Percentiles rank a stretch among this genome's conserved stretches.
Conservation (phyloP, 495 filamentous ascomycete genomes). For the Rusavskia elegans region DNA sequence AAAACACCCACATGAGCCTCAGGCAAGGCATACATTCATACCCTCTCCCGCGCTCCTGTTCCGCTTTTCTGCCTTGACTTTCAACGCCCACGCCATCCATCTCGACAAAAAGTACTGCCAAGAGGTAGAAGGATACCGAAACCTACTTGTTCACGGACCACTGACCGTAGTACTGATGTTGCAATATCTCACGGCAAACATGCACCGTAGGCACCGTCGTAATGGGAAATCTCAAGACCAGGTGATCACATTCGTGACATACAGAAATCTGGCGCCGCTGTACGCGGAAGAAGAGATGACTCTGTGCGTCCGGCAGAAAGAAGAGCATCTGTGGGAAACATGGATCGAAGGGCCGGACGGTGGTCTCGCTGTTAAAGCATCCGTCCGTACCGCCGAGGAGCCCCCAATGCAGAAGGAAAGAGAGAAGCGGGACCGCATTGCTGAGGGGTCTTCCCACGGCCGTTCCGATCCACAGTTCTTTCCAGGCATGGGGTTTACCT, state of each 20-base stretch:
- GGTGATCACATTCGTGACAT: constrained; percentile 40
- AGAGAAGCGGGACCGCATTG: too few species aligned
- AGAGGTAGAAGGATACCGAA: constrained; percentile 54
- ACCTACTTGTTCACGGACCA: constrained; percentile 74
- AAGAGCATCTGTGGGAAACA: constrained; percentile 32
- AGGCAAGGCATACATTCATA: constrained; percentile 42
- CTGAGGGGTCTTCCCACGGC: too few species aligned
- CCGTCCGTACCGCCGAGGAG: neutral
- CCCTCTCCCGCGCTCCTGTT: constrained; percentile 57
- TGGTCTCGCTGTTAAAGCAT: constrained; percentile 45
- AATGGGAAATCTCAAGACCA: too few species aligned
- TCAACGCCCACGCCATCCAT: constrained; percentile 77
- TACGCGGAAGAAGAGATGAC: constrained; percentile 51
- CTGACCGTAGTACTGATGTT: constrained; percentile 64
- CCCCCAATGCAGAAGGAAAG: too few species aligned
- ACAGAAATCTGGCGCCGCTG: constrained; percentile 69
- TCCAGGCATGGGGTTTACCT: too few species aligned
- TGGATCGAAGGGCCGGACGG: constrained; percentile 50
- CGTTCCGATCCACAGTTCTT: too few species aligned
- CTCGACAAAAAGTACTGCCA: constrained; percentile 57
- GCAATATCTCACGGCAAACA: constrained; percentile 26
- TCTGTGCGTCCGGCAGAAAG: constrained; percentile 33
- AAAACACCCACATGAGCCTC: constrained; percentile 24
- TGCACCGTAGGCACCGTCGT: too few species aligned
- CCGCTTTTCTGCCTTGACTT: constrained; percentile 70